Conservation (phyloP, 2,329 filamentous ascomycete genomes). For the Dendryphion nanum region DNA sequence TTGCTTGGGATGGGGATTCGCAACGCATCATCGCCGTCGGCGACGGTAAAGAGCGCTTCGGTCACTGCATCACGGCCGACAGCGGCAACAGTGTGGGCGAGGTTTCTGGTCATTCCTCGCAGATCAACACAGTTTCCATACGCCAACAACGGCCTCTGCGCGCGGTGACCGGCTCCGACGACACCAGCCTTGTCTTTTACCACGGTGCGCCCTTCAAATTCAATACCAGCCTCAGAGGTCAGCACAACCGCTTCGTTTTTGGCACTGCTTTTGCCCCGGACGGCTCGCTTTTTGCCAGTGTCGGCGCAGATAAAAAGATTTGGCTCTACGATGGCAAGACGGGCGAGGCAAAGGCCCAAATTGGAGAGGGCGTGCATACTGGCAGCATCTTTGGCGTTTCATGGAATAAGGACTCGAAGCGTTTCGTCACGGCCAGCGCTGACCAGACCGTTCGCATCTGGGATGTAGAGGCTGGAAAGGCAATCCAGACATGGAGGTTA, state of each 20-base stretch:
- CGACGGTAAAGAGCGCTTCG: conserved; percentile 89
- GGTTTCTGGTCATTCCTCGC: conserved; percentile 85
- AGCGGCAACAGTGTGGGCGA: conserved; percentile 96
- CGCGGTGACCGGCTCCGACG: conserved; percentile 87
- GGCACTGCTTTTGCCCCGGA: conserved; percentile 88
- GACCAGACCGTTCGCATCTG: conserved; percentile 95
- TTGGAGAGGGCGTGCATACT: conserved; percentile 82
- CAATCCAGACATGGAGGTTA: conserved; percentile 79
- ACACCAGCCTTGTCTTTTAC: conserved; percentile 86
- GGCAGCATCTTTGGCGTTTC: conserved; percentile 91
- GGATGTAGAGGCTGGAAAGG: conserved; percentile 79
- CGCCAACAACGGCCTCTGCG: conserved; percentile 86
- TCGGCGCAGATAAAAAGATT: conserved; percentile 88
- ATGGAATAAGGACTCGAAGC: conserved; percentile 83
- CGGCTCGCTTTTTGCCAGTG: conserved; percentile 76
- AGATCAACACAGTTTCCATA: conserved; percentile 88
- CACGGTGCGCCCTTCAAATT: conserved; percentile 97
- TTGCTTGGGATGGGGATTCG: conserved; percentile 96
- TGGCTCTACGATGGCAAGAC: conserved; percentile 97
- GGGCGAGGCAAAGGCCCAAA: conserved; percentile 73
- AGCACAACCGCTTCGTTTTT: conserved; percentile 87
- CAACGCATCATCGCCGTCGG: conserved; percentile 96
- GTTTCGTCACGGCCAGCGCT: conserved; percentile 85
- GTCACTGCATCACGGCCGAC: conserved; percentile 85
- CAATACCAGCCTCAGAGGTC: conserved; percentile 72